Conservation (phyloP, 2,329 filamentous ascomycete species). For the Bipolaris zeicola region DNA sequence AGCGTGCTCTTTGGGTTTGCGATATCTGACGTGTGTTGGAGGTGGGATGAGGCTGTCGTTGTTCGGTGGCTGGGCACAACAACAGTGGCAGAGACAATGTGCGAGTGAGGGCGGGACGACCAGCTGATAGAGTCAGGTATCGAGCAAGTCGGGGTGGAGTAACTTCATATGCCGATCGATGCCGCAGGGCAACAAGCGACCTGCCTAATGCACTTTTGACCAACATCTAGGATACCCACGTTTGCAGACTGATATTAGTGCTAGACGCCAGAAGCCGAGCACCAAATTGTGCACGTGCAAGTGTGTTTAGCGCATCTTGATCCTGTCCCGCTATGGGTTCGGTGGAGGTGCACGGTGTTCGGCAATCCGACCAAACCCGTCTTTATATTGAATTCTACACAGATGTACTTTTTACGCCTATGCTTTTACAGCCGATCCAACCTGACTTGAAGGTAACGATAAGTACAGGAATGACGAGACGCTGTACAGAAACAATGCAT, state of each 20-base stretch:
- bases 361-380: constrained; percentile 2
- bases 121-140: constrained; percentile 15
- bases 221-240: constrained; percentile 7
- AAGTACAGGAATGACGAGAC: not conserved
- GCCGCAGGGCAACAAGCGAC: constrained; percentile 14
- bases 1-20: not conserved
- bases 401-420: not conserved
- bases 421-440: not conserved
- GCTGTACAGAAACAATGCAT: constrained; percentile 3
- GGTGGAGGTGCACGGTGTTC: constrained; percentile 12
- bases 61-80: not conserved
- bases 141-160: constrained; percentile 16
- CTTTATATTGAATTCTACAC: not conserved
- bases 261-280: not conserved
- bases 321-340: not conserved
- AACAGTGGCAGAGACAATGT: not conserved
- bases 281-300: not conserved
- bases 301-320: constrained; percentile 1
- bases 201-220: constrained; percentile 19
- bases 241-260: not conserved
- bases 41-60: not conserved
- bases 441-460: not conserved
- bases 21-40: not conserved
- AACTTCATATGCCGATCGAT: constrained; percentile 22
- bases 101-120: not conserved